Base-by-base conservation (phyloP, 1,284 basidiomycete species). In the Pholiota adiposa region DNA sequence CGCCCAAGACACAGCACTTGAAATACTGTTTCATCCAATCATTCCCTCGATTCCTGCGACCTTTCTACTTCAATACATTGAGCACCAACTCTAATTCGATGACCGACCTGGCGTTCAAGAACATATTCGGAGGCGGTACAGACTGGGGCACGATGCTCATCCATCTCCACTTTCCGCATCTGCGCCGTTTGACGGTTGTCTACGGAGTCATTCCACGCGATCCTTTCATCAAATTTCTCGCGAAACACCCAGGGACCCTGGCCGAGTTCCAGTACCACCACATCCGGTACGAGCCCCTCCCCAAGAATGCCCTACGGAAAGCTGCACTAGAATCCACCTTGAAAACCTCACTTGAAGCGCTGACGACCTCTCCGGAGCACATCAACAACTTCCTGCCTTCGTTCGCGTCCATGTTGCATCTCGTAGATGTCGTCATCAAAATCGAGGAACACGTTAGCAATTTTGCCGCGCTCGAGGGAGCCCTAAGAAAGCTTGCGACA, bases 11-110 rank as follows among this genome's bases (percentile, higher is more conserved):
- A 18, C 33, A 51, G 11, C 33, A 59, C 23, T 50, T 66, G 38
- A 59, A 57, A 54, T 21, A 25, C 2, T 63, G 58, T n/a, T 49
- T 29, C 31, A 54, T 66, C 9, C 52, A 61, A 25, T 63, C 62
- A 5, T 66, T 66, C 34, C 65, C 65, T 16, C 63, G 58, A 27
- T 63, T 64, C 29, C 57, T 66, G 27, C 59, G 65, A 23, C 65
- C 60, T 9, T 63, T 66, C 49, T 66, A 64, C 51, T 61, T 58
- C 46, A 55, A 64, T 49, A 56, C 55, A 1, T 59, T 66, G 18
- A 25, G 54, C 19, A 38, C 23, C 19, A 62, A 63, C 31, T 43
- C 63, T 11, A 16, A 46, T 2, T 51, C 51, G 3, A 38, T 66
- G 3, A 62, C 62, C 14, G 51, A 57, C 7, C 54, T 66, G 2